Evolutionary conservation across 1,284 basidiomycete species (phyloP), one percentile per base, ranked within the genome.

Genomic region (Fomitopsis betulina): DNA sequence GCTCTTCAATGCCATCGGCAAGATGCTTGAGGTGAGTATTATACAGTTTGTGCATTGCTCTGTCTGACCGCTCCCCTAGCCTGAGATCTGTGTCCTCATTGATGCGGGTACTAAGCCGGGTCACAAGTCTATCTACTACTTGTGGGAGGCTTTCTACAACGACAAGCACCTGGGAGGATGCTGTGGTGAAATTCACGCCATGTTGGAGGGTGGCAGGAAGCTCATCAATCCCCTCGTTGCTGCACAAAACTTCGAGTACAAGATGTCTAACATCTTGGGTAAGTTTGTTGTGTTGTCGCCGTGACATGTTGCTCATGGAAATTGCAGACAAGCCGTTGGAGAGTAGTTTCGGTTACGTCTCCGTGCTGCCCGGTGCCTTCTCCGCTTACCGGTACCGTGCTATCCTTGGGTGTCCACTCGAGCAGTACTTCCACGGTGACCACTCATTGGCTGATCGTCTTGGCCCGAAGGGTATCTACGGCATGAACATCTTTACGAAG

Each of bases 371-470:
- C 52, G 96, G 96, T 70, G 96, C 96, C 53, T 98, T 98, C 80
- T 96, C 94, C 7, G 94, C 94, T 6, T 98, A 98, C 71, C 85
- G 94, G 32, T 98, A 78, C 75, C 85, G 89, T 25, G 96, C 97
- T 25, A 95, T 99, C 65, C 86, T 89, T 62, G 96, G 96, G 1
- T 81, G 92, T 9, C 96, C 96, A 5, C 82, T 99, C 27, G 91
- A 96, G 68, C 96, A 98, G 72, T 98, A 98, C 77, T 98, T 98
- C 82, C 96, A 98, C 68, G 96, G 96, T 66, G 96, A 99, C 71
- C 95, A 98, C 72, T 94, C 93, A 1, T 76, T 96, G 68, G 94
- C 96, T 19, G 93, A 95, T 64, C 87, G 95, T 57, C 83, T 98
- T 38, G 96, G 96, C 19, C 81, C 87, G 43, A 97, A 98, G 76